Conservation (phyloP, 192 early-diverging fungal genomes). For the Backusella mclennaniae region DNA sequence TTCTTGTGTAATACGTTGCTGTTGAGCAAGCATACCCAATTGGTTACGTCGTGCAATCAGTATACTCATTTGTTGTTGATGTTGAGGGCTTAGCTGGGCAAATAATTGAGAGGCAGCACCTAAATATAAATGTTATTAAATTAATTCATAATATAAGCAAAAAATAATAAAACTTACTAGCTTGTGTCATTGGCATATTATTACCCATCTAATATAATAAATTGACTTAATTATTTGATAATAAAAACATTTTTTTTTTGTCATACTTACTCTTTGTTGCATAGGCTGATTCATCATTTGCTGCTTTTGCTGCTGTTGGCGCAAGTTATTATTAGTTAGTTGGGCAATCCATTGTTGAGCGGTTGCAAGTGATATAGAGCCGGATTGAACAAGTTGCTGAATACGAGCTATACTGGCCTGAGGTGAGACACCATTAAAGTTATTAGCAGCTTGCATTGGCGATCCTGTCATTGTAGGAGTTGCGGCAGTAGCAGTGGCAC, state of each 20-base stretch:
- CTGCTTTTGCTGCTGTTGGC: not conserved
- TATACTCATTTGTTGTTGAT: not conserved
- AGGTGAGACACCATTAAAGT: conserved; percentile 11
- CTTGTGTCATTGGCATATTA: not conserved
- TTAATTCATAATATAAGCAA: not conserved
- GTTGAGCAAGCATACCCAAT: not conserved
- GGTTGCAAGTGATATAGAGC: conserved; percentile 22
- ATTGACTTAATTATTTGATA: not conserved
- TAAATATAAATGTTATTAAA: not conserved
- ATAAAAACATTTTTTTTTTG: not conserved
- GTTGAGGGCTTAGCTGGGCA: conserved; percentile 8
- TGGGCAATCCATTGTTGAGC: conserved; percentile 31
- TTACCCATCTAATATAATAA: not conserved
- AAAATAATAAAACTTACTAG: not conserved
- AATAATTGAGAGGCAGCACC: not conserved
- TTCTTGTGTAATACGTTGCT: conserved; percentile 3
- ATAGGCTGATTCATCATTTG: conserved; percentile 1
- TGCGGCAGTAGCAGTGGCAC: not conserved
- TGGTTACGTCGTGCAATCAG: conserved; percentile 10
- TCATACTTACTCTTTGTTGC: not conserved
- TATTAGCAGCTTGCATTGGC: not conserved
- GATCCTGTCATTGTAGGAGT: not conserved
- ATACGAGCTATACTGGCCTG: conserved; percentile 18
- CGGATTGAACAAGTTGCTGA: conserved; percentile 25
- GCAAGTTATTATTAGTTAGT: conserved; percentile 10